Evolutionary conservation across 1,284 basidiomycete genomes (phyloP).

Genomic region (Moniliophthora roreri): DNA sequence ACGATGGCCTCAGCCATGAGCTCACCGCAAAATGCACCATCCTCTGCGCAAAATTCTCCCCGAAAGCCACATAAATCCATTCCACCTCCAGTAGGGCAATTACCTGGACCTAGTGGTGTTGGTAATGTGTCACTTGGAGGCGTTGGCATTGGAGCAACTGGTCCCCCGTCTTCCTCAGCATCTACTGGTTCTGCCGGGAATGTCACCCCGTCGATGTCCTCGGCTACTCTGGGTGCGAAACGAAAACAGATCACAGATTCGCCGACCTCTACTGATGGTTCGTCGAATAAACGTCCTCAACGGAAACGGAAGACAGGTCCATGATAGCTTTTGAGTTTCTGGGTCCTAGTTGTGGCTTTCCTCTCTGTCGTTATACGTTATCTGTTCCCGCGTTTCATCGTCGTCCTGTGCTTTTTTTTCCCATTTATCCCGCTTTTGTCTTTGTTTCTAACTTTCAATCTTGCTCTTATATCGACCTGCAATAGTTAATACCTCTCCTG

Average conservation of each 20-base stretch:
- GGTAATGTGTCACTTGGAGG: constrained; percentile 18
- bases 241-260: constrained; percentile 1
- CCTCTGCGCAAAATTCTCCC: constrained; percentile 48
- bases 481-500: constrained; percentile 8
- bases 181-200: constrained; percentile 33
- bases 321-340: neutral
- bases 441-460: constrained; percentile 31
- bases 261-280: neutral
- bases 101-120: neutral
- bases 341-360: neutral
- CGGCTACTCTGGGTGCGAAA: constrained; percentile 63
- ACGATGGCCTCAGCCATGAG: constrained; percentile 30
- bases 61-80: constrained; percentile 57
- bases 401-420: neutral
- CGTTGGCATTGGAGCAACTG: constrained; percentile 22
- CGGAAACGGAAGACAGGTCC: constrained; percentile 3
- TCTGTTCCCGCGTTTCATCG: constrained; percentile 1
- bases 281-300: constrained; percentile 2
- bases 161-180: constrained; percentile 4
- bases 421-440: constrained; percentile 18
- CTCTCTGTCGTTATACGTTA: neutral
- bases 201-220: constrained; percentile 50
- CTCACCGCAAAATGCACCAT: constrained; percentile 48
- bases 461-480: constrained; percentile 23
- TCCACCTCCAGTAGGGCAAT: constrained; percentile 27